phyloP scores from a whole-genome alignment of 2,329 filamentous ascomycete genomes.

The Leptosphaerulina australis region DNA sequence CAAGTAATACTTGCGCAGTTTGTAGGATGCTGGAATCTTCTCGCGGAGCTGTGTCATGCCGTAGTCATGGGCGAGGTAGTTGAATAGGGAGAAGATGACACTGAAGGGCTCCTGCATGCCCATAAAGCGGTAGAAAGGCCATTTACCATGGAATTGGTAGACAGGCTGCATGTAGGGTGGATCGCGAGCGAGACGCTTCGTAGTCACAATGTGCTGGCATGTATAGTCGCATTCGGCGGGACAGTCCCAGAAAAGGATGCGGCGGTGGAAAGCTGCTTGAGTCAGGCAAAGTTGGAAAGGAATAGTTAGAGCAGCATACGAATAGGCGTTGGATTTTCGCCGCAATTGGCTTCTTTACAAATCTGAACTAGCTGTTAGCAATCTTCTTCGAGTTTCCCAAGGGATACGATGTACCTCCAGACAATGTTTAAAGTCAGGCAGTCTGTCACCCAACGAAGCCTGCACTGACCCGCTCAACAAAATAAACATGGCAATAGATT shows the following conservation, averaged over 20 bases:
- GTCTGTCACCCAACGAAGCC: slow-evolving; percentile 81
- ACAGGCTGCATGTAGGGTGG: slow-evolving; percentile 69
- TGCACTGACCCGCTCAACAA: slow-evolving; percentile 48
- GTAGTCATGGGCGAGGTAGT: slow-evolving; percentile 82
- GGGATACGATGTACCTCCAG: slow-evolving; percentile 67
- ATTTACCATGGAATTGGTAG: slow-evolving; percentile 97
- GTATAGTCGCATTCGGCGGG: slow-evolving; percentile 95
- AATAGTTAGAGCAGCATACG: slow-evolving; percentile 61
- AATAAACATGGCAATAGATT: slow-evolving; percentile 31
- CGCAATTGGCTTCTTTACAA: slow-evolving; percentile 81
- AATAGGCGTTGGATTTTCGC: slow-evolving; percentile 66
- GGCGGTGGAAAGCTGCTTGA: slow-evolving; percentile 74
- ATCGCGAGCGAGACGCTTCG: slow-evolving; percentile 68
- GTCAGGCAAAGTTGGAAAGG: neutral
- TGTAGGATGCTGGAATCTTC: slow-evolving; percentile 73
- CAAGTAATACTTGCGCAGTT: slow-evolving; percentile 80
- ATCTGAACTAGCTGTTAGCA: slow-evolving; percentile 61
- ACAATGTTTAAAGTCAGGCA: slow-evolving; percentile 88
- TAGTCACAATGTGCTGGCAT: slow-evolving; percentile 91
- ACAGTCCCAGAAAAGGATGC: slow-evolving; percentile 90
- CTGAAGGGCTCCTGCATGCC: slow-evolving; percentile 95
- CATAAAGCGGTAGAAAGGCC: slow-evolving; percentile 89
- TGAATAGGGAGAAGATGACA: slow-evolving; percentile 90
- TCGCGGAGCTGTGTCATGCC: slow-evolving; percentile 75
- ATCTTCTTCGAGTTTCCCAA: neutral